Evolutionary conservation across 2,329 filamentous ascomycete genomes (phyloP), one percentile per base, ranked within the genome.

Genomic region (Xylariaceae sp.): DNA sequence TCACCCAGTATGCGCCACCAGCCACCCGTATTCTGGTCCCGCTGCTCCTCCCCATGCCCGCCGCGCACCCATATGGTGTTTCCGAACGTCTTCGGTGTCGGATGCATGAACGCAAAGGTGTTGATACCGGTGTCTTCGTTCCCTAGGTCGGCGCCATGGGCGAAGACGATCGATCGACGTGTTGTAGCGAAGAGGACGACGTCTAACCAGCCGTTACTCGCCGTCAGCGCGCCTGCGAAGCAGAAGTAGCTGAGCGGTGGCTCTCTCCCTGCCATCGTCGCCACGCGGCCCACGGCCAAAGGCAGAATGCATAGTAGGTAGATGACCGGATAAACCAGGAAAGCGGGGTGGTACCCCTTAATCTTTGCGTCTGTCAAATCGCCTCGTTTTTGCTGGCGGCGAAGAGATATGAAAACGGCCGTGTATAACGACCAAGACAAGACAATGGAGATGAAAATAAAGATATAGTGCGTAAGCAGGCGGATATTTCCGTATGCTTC

Each of bases 241-340:
- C 79, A 81, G 65, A 84, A 86, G 65, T 82, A 86, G 0, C 67
- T 70, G 1, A 83, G 72, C 0, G 80, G 76, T 3, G 84, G 75
- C 0, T 72, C 43, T 8, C 73, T 70, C 1, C 81, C 80, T 0
- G 81, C 77, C 80, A 89, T 86, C 16, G 78, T 79, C 13, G 80
- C 79, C 64, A 89, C 84, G 54, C 86, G 81, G 11, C 85, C 84
- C 0, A 82, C 76, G 4, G 85, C 85, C 0, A 90, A 75, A 0
- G 87, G 87, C 0, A 85, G 76, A 0, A 86, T 89, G 65, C 86
- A 87, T n/a, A 87, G 62, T 6, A 88, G 77, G 66, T 89, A 89
- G 58, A 89, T 85, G 59, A 86, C 64, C 0, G 87, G 87, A 55
- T 90, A 90, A 6, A 87, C 75, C 24, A 88, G 82, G 57, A 88